Base-by-base conservation (phyloP, 2,329 filamentous ascomycete genomes). In the Ophiocordyceps polyrhachis-furcata region DNA sequence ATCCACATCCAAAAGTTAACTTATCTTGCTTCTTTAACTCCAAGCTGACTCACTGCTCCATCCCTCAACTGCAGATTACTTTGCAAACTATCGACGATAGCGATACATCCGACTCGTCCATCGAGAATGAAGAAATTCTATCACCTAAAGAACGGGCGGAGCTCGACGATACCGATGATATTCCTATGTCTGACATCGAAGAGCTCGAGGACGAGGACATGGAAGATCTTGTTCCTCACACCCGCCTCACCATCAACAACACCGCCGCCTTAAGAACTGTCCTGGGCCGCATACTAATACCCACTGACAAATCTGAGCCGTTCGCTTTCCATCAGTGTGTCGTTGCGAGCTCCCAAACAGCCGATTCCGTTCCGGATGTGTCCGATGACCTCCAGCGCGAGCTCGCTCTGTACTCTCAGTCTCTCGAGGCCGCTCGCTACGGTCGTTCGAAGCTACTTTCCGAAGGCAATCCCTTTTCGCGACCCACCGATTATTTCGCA, bases 241-340 rank as follows among this genome's bases (percentile, higher is more conserved):
- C 91, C 60, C 83, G 87, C 55, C 79, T 95, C 52, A 95, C 88
- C 44, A 96, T 96, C 68, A 95, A 98, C 74, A 98, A 98, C 69
- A 88, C 83, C 45, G 71, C 83, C 51, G 91, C 89, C 31, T 83
- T 98, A 44, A 75, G 77, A 51, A 71, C 83, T 52, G 79, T 86
- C 13, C 73, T 93, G 49, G 82, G 83, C 57, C 85, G 88, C 54
- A 86, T 93, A 60, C 51, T 61, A 38, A 68, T 91, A 44, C 76
- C 83, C 14, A 76, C 75, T 45, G 69, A 69, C 52, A 70, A 74
- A 45, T 71, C 74, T 50, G 77, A 84, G 19, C 73, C 83, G 41
- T 98, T 98, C 66, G 81, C 79, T 49, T 77, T 81, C 55, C 83
- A 94, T 65, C 86, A 93, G 64, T 76, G 77, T 38, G 65, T 96